Evolutionary conservation across 1,139 yeast genomes (phyloP), one percentile per base, ranked within the genome.

Genomic region (Candida gigantensis): DNA sequence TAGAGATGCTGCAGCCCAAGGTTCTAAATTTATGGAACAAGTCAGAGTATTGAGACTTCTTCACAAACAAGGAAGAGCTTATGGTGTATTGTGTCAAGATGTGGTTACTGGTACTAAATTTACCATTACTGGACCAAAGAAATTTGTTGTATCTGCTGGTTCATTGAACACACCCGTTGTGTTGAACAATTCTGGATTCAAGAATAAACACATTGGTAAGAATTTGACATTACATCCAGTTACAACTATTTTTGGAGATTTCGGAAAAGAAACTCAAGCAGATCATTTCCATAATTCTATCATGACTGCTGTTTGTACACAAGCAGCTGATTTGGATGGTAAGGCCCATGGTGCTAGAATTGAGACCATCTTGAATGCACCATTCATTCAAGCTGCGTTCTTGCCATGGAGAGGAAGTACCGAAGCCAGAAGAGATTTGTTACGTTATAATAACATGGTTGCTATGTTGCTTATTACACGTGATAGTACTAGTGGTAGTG

Each of bases 151-250:
- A 6, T 50, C 74, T 18, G 76, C 72, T 12, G 84, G 84, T 2
- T 58, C 80, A 0, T 61, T 78, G 31, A 63, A 74, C 18, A 75
- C 84, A 1, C 84, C 84, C 1, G 49, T 66, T 3, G 53, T 78
- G 12, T 64, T 78, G 38, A 65, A 66, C 49, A 62, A 72, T 28
- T 76, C 82, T 2, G 77, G 79, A 0, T 77, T 78, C 58, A 68
- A 58, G 43, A 77, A 78, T 52, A 68, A 62, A 45, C 62, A 76
- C 47, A 78, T 79, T 51, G 84, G 84, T 29, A 47, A 55, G 14
- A 75, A 77, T 41, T 67, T 79, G 47, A 74, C 73, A 47, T 61
- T 78, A 30, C 84, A 79, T 49, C 84, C 84, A 1, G 72, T 64
- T 2, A 60, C 72, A 0, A 53, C 57, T 4, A 49, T 72, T 2